Percentiles rank a stretch among this genome's conserved stretches.
Conservation (phyloP, 2,329 filamentous ascomycete species). For the Nemania diffusa region DNA sequence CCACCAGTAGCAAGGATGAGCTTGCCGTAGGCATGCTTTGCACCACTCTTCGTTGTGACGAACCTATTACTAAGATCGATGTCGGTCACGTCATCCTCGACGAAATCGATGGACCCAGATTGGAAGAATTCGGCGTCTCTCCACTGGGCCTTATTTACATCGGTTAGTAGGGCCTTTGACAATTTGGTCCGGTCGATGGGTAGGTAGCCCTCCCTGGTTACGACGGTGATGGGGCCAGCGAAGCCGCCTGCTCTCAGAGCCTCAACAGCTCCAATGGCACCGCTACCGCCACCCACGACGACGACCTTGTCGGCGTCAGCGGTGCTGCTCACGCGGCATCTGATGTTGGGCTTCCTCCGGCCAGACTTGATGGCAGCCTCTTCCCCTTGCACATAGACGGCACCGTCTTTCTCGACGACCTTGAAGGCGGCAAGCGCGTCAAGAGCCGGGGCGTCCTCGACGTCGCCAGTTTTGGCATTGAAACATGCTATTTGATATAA, state of each 20-base stretch:
- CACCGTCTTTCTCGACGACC: slow-evolving; percentile 81
- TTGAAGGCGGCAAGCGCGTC: slow-evolving; percentile 88
- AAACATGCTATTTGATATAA: slow-evolving; percentile 77
- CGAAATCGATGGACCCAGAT: slow-evolving; percentile 64
- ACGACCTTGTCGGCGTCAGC: slow-evolving; percentile 73
- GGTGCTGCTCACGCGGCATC: slow-evolving; percentile 66
- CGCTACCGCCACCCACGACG: slow-evolving; percentile 89
- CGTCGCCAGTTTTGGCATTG: slow-evolving; percentile 86
- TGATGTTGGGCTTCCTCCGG: slow-evolving; percentile 77
- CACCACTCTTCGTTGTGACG: slow-evolving; percentile 79
- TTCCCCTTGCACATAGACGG: slow-evolving; percentile 84
- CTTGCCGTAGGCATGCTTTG: slow-evolving; percentile 82
- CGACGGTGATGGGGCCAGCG: slow-evolving; percentile 80
- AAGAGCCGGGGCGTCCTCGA: slow-evolving; percentile 92
- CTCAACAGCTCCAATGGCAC: slow-evolving; percentile 83
- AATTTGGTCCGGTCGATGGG: slow-evolving; percentile 96
- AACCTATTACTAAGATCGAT: slow-evolving; percentile 81
- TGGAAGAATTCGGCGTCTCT: slow-evolving; percentile 83
- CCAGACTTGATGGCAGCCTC: slow-evolving; percentile 81
- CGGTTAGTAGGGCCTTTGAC: slow-evolving; percentile 89
- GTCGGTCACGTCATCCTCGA: slow-evolving; percentile 72
- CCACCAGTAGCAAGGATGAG: slow-evolving; percentile 92
- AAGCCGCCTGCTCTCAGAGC: slow-evolving; percentile 85
- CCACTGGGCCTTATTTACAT: slow-evolving; percentile 80
- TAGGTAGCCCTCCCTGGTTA: slow-evolving; percentile 84